Conservation (phyloP, 2,329 filamentous ascomycete species). For the Arthrobotrys conoides region DNA sequence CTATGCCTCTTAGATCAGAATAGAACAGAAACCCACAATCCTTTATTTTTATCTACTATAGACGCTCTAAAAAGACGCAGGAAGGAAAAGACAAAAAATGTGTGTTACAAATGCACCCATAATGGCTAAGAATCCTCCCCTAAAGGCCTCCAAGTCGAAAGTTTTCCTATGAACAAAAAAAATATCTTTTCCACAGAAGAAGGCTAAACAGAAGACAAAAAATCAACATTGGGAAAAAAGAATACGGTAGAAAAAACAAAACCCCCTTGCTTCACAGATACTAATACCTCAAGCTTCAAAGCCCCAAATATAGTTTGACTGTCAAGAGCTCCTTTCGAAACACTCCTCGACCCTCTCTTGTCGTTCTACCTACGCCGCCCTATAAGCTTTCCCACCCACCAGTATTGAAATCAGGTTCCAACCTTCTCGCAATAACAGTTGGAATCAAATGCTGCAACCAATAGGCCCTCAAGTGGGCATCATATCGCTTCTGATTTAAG, state of each 20-base stretch:
- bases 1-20: no score
- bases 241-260: no score
- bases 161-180: not conserved
- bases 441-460: constrained; percentile 91
- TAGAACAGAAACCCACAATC: not conserved
- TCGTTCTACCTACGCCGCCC: constrained; percentile 47
- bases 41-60: constrained; percentile 3
- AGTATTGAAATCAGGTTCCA: constrained; percentile 96
- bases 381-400: constrained; percentile 94
- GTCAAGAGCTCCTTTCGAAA: not conserved
- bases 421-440: constrained; percentile 86
- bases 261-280: no score
- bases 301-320: not conserved
- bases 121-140: not conserved
- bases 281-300: not conserved
- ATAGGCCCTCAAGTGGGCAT: constrained; percentile 84
- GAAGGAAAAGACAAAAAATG: not conserved
- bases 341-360: not conserved
- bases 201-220: not conserved
- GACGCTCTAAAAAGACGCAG: not conserved
- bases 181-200: not conserved
- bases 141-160: not conserved
- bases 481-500: constrained; percentile 93
- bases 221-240: not conserved
- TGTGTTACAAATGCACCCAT: not conserved